A percentile compares a stretch with the other conserved stretches of the same genome.
Conservation (phyloP, 768 basidiomycete genomes). For the Sporobolomyces pararoseus region DNA sequence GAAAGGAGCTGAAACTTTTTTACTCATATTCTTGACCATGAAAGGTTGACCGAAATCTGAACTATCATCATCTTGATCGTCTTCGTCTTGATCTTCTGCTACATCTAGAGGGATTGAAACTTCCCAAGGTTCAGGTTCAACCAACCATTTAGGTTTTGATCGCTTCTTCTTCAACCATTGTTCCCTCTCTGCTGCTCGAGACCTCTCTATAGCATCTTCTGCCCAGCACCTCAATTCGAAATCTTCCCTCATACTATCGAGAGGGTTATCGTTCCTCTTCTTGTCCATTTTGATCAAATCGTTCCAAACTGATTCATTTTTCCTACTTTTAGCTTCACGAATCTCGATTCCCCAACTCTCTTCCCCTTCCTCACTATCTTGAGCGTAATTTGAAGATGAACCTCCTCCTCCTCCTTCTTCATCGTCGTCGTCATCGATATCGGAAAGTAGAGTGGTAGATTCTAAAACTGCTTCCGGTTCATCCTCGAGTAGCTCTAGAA, state of each 20-base stretch:
- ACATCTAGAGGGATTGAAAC: slow-evolving; percentile 1
- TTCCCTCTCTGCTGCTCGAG: background rate
- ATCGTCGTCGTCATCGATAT: background rate
- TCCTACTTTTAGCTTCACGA: background rate
- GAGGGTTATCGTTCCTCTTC: slow-evolving; percentile 15
- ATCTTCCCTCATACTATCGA: slow-evolving; percentile 24
- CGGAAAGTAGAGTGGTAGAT: background rate
- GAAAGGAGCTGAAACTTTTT: background rate
- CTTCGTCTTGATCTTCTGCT: too few species aligned
- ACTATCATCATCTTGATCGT: background rate
- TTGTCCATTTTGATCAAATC: background rate
- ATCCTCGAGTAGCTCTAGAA: slow-evolving; percentile 34
- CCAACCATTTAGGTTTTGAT: slow-evolving; percentile 12
- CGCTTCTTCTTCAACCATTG: background rate
- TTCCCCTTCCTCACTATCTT: background rate
- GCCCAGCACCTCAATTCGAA: slow-evolving; percentile 31
- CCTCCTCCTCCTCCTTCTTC: background rate
- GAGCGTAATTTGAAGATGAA: too few species aligned
- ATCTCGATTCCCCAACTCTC: background rate
- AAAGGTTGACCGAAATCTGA: background rate
- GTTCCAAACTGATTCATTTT: background rate
- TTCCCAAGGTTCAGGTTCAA: background rate
- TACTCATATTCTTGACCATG: background rate
- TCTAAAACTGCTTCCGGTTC: slow-evolving; percentile 14
- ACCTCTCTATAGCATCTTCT: slow-evolving; percentile 19